These are phyloP conservation scores for Penicillium dipodomyicola DNA, from an alignment of 495 filamentous ascomycete species.

Conservation along the genomic window DNA sequence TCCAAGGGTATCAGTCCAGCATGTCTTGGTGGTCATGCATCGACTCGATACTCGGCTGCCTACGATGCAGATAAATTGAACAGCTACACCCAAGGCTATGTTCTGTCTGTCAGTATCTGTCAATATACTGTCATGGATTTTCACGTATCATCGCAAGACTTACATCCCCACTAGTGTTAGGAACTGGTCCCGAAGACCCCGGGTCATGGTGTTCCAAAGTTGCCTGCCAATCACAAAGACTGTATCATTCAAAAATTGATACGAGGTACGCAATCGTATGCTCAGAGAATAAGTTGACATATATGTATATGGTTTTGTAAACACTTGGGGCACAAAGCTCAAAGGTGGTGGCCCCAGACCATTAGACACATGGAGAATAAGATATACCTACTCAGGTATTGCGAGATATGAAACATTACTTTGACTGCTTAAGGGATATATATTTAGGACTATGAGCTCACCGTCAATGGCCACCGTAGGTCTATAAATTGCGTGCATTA, in stretches of 20 bases:
- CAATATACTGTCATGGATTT: background rate
- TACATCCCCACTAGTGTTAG: background rate
- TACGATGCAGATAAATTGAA: background rate
- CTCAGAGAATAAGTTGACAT: background rate
- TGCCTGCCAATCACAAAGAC: background rate
- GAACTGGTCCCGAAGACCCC: slow-evolving; percentile 1
- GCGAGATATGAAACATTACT: background rate
- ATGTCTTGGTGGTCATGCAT: background rate
- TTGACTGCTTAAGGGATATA: background rate
- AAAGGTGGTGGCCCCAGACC: background rate
- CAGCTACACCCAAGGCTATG: background rate
- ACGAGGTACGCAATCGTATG: background rate
- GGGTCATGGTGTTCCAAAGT: background rate
- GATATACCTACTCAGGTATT: background rate
- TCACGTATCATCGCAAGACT: background rate
- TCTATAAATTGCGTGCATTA: background rate
- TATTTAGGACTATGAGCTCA: background rate
- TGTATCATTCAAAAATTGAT: background rate
- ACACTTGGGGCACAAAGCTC: background rate
- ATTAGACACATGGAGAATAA: background rate
- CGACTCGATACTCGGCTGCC: background rate
- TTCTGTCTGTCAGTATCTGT: background rate
- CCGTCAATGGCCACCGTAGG: background rate
- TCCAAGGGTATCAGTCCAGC: background rate
- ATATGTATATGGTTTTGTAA: background rate